Base-by-base conservation (phyloP, 2,329 filamentous ascomycete species). In the Aspergillus quadricinctus region DNA sequence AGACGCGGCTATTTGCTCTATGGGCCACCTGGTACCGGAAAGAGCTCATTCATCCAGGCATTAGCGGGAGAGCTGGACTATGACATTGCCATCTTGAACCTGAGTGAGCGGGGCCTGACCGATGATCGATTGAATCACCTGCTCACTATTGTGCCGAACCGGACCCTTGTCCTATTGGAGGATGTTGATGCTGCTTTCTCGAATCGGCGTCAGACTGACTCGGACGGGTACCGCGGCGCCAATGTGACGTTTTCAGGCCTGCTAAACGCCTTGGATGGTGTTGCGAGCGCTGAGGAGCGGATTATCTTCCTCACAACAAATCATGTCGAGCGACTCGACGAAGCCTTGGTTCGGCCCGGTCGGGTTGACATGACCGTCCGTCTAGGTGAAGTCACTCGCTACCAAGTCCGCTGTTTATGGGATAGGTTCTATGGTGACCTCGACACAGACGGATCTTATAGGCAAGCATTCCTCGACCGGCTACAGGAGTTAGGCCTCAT, bases 241-340 rank as follows among this genome's bases (percentile, higher is more conserved):
- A 94, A 89, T 19, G 92, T 97, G 25, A 99, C 94, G 0, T 97
- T 97, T 67, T 97, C 93, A 0, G 93, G 93, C 0, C 78, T 97
- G 21, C 78, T 97, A 40, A 92, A 92, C 66, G 88, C 89, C 0
- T 74, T 93, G 14, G 94, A 99, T 61, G 94, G 94, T 1, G 86
- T 97, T n/a, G 92, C 92, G 6, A 95, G 92, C 52, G 90, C 92
- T 11, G 94, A 97, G 71, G 93, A 97, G 77, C 85, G 94, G 53
- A 89, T 99, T 60, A 86, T 95, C 1, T 96, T 99, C 73, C 80
- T 96, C 60, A 99, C 94, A 1, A 96, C 93, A 21, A 99, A 99
- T 68, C 91, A 97, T 68, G 86, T 96, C 40, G 92, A 97, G 63
- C 83, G 90, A 43, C 82, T 97, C 1, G 92, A 97, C 67, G 88